Evolutionary conservation across 2,329 filamentous ascomycete genomes (phyloP), one percentile per base, ranked within the genome.

Genomic region (Fusarium aywerte): DNA sequence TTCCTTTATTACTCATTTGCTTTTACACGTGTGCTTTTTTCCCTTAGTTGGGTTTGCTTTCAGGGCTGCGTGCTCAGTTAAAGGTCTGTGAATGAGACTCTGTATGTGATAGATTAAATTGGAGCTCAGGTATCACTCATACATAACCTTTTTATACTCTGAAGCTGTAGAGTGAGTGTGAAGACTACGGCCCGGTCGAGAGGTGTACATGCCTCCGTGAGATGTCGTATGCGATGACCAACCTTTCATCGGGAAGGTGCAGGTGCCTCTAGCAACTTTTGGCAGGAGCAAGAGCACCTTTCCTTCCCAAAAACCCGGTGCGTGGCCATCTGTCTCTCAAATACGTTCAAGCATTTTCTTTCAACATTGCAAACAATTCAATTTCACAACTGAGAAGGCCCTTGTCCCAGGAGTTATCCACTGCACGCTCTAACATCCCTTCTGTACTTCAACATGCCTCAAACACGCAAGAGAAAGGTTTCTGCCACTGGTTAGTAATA

Each of bases 401-500:
- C 11, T 20, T 43, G 13, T 38, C 11, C 3, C 13, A 1, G 15
- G 13, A 45, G 36, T 15, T 5, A 9, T 11, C 20, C 9, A 29
- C 32, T 18, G 5, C 9, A 18, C n/a, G 45, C 20, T 49, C 13
- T 16, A 49, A 13, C 21, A 27, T 38, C 38, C 7, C 6, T 12
- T 18, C 7, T 35, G 5, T 35, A 13, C 15, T 9, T 48, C 4
- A 44, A 6, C 25, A 78, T 78, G 76, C 69, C 72, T 15, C 59
- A 45, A 45, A 69, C 69, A 12, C 60, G 72, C n/a, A 77, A 75
- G 39, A 72, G 73, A 56, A 76, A 69, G 27, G 40, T 36, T 8
- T 67, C 69, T 8, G 53, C 47, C 16, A 67, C 58, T 7, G 73
- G 76, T 73, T 45, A 43, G 65, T 31, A 11, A 6, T 3, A 11